Base-by-base conservation (phyloP, 148 eudicot species). In the Heliamphora exappendiculata region DNA sequence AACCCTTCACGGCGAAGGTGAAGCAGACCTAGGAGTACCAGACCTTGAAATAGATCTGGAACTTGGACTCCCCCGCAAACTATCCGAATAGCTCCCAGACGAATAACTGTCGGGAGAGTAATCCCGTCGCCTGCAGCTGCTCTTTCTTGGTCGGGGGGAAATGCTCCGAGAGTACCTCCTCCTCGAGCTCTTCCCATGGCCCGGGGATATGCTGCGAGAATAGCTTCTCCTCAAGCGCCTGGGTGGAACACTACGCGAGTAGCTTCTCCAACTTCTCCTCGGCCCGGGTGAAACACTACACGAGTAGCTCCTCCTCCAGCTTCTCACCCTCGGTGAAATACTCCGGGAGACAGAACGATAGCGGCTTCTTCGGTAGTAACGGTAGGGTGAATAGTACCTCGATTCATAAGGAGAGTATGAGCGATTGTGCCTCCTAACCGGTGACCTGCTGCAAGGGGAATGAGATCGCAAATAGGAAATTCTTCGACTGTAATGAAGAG, bases 21-120 rank as follows among this genome's bases (percentile, higher is more conserved):
- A 86, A 24, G 76, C 81, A 3, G 91, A 85, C 22, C 75, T 74
- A 2, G 91, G 89, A 64, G 83, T 85, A 14, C 49, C 57, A 28
- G 89, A 88, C 79, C 87, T 88, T 1, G 89, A 83, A 28, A 79
- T 47, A 5, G 90, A 87, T 79, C 89, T 88, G 1, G 96, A 88
- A 28, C 85, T 75, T 0, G 84, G 82, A n/a, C 88, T 85, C 11
- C 82, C 82, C 37, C 93, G 85, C 1, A 77, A 44, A 7, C 85
- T 78, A 17, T 75, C 45, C 28, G 92, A 84, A 49, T 47, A 70
- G 58, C 58, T 70, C 11, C 41, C 16, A 47, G 74, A 47, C 47
- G 57, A n/a, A n/a, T n/a, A n/a, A n/a, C n/a, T n/a, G n/a, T n/a
- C n/a, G n/a, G n/a, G n/a, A n/a, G n/a, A n/a, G n/a, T n/a, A n/a